Evolutionary conservation across 78 protist genomes (phyloP).

Genomic region (Capsaspora owczarzaki): DNA sequence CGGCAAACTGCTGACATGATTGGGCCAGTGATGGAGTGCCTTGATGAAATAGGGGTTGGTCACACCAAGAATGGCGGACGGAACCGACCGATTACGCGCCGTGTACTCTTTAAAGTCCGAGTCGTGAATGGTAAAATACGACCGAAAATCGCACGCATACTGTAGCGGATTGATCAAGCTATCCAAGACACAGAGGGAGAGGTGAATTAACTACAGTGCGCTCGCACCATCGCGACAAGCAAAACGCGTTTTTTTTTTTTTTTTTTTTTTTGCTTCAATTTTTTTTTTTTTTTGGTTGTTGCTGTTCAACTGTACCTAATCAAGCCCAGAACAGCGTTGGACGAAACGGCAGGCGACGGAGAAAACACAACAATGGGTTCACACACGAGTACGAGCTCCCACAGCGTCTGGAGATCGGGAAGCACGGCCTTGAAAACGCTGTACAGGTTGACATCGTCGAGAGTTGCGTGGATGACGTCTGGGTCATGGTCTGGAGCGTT

Average conservation of each 20-base stretch:
- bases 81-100: slow-evolving; percentile 1
- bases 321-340: too few species aligned
- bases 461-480: background rate
- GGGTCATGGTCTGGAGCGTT: background rate
- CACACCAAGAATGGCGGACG: slow-evolving; percentile 49
- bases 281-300: too few species aligned
- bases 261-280: too few species aligned
- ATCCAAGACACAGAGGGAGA: too few species aligned
- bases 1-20: too few species aligned
- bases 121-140: slow-evolving; percentile 69
- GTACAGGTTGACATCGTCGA: slow-evolving; percentile 24
- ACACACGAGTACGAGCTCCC: slow-evolving; percentile 58
- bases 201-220: too few species aligned
- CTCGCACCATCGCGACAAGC: too few species aligned
- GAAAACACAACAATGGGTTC: slow-evolving; percentile 55
- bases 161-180: slow-evolving; percentile 41
- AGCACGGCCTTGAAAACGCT: slow-evolving; percentile 24
- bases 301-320: too few species aligned
- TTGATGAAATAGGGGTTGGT: slow-evolving; percentile 64
- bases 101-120: slow-evolving; percentile 43
- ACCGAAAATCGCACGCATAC: slow-evolving; percentile 57
- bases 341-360: slow-evolving; percentile 39
- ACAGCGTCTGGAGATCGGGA: slow-evolving; percentile 44
- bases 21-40: slow-evolving; percentile 60
- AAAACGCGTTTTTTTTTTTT: too few species aligned